Evolutionary conservation across 1,284 basidiomycete genomes (phyloP).

Genomic region (Leccinum subspadiceum): DNA sequence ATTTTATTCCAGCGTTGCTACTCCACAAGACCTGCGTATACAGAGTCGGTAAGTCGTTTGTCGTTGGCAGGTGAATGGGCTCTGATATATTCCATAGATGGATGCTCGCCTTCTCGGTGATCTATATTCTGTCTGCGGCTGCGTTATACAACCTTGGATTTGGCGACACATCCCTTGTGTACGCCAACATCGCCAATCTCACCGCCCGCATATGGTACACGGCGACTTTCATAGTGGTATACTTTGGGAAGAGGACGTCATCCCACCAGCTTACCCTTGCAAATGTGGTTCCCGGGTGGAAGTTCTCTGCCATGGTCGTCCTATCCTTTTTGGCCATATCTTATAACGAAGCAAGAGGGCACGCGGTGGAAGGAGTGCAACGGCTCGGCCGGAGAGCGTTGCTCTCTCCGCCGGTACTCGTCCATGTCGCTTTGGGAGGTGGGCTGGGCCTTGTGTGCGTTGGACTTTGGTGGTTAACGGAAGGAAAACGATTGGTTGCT

Average conservation of each 20-base stretch:
- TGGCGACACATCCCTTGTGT: conserved; percentile 73
- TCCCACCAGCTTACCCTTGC: conserved; percentile 24
- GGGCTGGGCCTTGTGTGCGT: conserved; percentile 40
- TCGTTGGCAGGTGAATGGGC: conserved; percentile 3
- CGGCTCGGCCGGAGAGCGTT: conserved; percentile 31
- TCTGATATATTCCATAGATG: conserved; percentile 39
- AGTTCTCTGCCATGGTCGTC: conserved; percentile 30
- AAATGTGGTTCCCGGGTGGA: conserved; percentile 34
- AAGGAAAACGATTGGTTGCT: conserved; percentile 23
- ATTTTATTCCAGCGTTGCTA: conserved; percentile 79
- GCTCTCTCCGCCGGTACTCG: conserved; percentile 32
- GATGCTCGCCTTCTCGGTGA: conserved; percentile 64
- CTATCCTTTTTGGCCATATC: conserved; percentile 35
- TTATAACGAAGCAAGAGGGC: conserved; percentile 20
- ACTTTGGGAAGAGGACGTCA: conserved; percentile 34
- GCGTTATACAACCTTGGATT: conserved; percentile 47
- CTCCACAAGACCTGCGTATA: conserved; percentile 55
- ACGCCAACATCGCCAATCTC: conserved; percentile 71
- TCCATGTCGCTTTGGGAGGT: conserved; percentile 44
- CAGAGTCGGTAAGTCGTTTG: conserved; percentile 55
- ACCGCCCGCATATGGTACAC: conserved; percentile 57
- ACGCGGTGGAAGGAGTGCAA: conserved; percentile 26
- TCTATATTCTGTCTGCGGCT: conserved; percentile 47
- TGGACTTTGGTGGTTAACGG: conserved; percentile 46
- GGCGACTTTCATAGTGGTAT: conserved; percentile 36